Conservation (phyloP, 2,329 filamentous ascomycete genomes). For the Allantophomopsis lycopodina region DNA sequence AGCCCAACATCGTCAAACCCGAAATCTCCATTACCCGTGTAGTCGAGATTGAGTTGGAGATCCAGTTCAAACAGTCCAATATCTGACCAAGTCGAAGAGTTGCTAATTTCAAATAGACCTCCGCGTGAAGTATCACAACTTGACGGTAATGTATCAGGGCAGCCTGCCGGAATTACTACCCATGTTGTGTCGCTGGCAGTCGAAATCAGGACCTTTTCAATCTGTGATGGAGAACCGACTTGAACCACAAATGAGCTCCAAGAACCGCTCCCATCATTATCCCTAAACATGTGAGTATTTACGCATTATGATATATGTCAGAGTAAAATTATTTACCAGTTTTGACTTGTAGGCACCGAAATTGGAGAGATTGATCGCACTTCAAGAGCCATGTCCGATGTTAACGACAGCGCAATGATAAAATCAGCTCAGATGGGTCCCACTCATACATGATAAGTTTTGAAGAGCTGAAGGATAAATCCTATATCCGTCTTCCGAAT, state of each 20-base stretch:
- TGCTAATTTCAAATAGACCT: conserved; percentile 36
- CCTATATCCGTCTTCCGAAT: too few relatives aligned
- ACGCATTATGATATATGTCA: too few relatives aligned
- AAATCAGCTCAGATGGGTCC: too few relatives aligned
- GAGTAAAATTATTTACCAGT: too few relatives aligned
- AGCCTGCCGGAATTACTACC: conserved; percentile 41
- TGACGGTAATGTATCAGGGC: conserved; percentile 24
- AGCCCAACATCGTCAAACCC: conserved; percentile 9
- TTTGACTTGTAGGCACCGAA: too few relatives aligned
- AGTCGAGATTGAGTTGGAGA: conserved; percentile 22
- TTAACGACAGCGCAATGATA: too few relatives aligned
- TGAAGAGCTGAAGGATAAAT: too few relatives aligned
- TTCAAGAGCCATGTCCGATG: too few relatives aligned
- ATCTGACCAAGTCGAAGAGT: conserved; percentile 40
- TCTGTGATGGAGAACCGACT: conserved; percentile 35
- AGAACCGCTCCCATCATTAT: conserved; percentile 25
- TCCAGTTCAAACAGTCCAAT: conserved; percentile 7
- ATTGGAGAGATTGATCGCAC: too few relatives aligned
- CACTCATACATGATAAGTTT: too few relatives aligned
- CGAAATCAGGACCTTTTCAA: conserved; percentile 41
- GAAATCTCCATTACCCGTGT: conserved; percentile 11
- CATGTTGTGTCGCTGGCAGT: conserved; percentile 57
- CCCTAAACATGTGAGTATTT: too few relatives aligned
- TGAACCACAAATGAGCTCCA: conserved; percentile 57
- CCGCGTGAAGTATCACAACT: conserved; percentile 42